A percentile compares a stretch with the other conserved stretches of the same genome.
Evolutionary conservation across 208 protist species (phyloP).

Genomic region (Leptomonas pyrrhocoris): DNA sequence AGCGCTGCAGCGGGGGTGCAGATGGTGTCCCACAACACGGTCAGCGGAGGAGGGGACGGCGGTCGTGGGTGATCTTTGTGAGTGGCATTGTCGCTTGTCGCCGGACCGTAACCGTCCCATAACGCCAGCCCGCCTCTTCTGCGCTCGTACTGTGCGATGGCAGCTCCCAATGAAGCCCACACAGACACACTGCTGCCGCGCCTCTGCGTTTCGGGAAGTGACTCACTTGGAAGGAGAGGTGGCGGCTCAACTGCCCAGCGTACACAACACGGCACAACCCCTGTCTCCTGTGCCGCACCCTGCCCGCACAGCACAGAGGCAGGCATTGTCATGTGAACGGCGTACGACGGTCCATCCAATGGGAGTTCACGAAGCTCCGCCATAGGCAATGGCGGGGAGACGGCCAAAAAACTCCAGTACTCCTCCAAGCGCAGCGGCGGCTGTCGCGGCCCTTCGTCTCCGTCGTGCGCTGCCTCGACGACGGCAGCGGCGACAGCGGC

Average conservation of each 20-base stretch:
- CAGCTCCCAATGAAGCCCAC: slow-evolving; percentile 16
- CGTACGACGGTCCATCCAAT: not conserved
- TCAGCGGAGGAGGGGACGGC: slow-evolving; percentile 3
- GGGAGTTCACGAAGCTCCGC: slow-evolving; percentile 3
- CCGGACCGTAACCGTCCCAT: not conserved
- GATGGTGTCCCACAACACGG: slow-evolving; percentile 44
- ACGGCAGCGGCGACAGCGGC: not conserved
- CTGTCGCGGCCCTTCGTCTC: not conserved
- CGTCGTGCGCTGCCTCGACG: not conserved
- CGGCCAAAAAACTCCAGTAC: slow-evolving; percentile 26
- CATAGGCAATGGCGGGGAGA: slow-evolving; percentile 19
- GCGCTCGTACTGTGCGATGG: slow-evolving; percentile 23
- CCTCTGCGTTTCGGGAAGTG: not conserved
- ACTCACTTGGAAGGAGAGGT: not conserved
- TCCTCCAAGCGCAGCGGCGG: slow-evolving; percentile 13
- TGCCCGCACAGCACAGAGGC: not conserved
- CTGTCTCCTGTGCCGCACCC: not conserved
- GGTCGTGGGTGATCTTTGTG: not conserved
- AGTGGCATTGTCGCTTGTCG: not conserved
- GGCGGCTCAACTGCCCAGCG: slow-evolving; percentile 28
- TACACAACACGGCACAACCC: slow-evolving; percentile 14
- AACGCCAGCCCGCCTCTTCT: not conserved
- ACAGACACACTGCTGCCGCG: not conserved
- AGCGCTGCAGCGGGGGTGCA: not conserved
- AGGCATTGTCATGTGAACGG: not conserved